Base-by-base conservation (phyloP, 2,329 filamentous ascomycete genomes). In the Sphaerulina vaccinii region DNA sequence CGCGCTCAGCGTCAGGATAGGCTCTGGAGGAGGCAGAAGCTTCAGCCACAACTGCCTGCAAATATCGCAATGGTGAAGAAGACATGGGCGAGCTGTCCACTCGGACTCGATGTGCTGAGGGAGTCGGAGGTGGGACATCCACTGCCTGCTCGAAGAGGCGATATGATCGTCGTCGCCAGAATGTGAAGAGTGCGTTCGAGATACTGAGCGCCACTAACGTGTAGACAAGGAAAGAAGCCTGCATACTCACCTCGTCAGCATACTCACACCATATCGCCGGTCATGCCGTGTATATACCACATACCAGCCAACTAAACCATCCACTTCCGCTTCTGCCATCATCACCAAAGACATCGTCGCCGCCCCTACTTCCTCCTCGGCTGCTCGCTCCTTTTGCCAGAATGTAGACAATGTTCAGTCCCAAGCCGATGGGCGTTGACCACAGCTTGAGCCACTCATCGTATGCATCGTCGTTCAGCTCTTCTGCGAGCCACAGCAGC, bases 391-490 rank as follows among this genome's bases (percentile, higher is more conserved):
- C 90, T 62, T 90, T 82, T 23, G 90, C 87, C 58, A 97, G 72
- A 48, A 96, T 76, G 67, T 96, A 92, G 24, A 86, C 61, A 35
- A 95, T 73, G 70, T 97, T 97, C 63, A 91, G 76, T 0, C 68
- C 79, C 22, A 96, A 62, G 4, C 90, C 92, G 15, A 95, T 75
- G 45, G 88, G 84, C 4, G 84, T 81, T 21, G 89, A 87, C 69
- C 89, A 86, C 29, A 84, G 74, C 60, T 88, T 86, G 56, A 84
- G 75, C 55, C 82, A 75, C 16, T 92, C 89, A 62, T 96, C 88
- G 84, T 90, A 95, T 63, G 96, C 88, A 66, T 87, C 85, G 22
- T 90, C 90, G 68, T 96, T 91, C 54, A 99, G 80, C 72, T 96
- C 89, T 69, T 97, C 92, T 0, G 89, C 95, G 1, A 95, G 72